phyloP scores from a whole-genome alignment of 2,329 filamentous ascomycete genomes.

The Fusarium floridanum region DNA sequence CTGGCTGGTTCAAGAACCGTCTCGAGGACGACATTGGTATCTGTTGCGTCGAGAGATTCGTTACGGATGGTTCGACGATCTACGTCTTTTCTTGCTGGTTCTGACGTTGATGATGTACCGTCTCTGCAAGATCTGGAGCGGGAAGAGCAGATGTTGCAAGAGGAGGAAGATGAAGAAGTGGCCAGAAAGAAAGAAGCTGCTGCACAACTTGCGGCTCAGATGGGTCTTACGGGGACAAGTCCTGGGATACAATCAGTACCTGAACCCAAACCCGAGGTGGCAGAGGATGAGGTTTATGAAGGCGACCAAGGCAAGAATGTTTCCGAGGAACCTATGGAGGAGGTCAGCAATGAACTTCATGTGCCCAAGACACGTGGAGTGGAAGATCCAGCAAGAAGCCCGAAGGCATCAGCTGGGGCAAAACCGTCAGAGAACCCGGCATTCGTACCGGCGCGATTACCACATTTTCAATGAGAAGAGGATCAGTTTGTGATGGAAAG shows the following conservation, averaged over 20 bases:
- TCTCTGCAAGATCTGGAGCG: constrained; percentile 65
- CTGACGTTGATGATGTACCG: constrained; percentile 55
- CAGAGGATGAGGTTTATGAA: constrained; percentile 51
- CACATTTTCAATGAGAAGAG: constrained; percentile 61
- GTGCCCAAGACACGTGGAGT: not conserved
- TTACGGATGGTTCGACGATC: constrained; percentile 42
- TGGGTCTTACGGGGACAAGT: constrained; percentile 56
- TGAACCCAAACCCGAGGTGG: constrained; percentile 47
- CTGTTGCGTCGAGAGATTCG: constrained; percentile 53
- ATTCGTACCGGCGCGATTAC: constrained; percentile 71
- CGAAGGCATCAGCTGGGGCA: constrained; percentile 1
- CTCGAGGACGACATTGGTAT: constrained; percentile 70
- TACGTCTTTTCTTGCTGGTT: constrained; percentile 50
- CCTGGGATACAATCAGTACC: constrained; percentile 14
- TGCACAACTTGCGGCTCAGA: constrained; percentile 62
- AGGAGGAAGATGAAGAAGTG: constrained; percentile 67
- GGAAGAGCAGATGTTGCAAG: constrained; percentile 65
- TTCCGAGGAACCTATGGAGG: constrained; percentile 25
- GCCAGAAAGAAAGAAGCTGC: constrained; percentile 67
- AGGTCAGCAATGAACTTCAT: constrained; percentile 6
- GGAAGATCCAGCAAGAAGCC: constrained; percentile 48
- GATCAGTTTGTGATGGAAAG: not conserved
- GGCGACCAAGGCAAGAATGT: constrained; percentile 22
- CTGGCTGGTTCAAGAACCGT: constrained; percentile 63
- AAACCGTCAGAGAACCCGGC: constrained; percentile 39